Evolutionary conservation across 1,139 yeast genomes (phyloP).

Genomic region (Tardiomyces blankii): DNA sequence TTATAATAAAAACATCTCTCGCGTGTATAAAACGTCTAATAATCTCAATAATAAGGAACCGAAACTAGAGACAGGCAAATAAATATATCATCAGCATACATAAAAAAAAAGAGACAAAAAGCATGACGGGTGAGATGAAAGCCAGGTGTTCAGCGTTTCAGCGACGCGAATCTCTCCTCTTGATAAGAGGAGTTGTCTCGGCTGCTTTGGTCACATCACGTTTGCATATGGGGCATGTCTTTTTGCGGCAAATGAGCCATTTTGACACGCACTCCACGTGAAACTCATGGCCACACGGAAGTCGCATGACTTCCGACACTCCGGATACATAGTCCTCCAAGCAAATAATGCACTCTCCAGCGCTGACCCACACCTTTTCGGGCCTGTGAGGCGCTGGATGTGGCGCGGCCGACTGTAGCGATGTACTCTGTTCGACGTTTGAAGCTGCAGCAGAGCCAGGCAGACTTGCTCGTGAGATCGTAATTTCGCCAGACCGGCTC

Average conservation of each 20-base stretch:
- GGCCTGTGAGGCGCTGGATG: not conserved
- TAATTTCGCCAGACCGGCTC: no score
- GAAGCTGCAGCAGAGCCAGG: no score
- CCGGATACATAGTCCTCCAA: constrained; percentile 25
- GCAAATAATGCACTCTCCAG: constrained; percentile 31
- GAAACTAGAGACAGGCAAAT: no score
- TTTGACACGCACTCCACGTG: constrained; percentile 75
- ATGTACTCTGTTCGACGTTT: no score
- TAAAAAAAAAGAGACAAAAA: no score
- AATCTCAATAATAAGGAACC: no score
- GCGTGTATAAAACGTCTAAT: no score
- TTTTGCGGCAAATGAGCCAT: constrained; percentile 66
- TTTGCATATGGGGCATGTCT: constrained; percentile 81
- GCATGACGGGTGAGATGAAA: no score
- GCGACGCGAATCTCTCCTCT: not conserved
- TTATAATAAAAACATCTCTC: no score
- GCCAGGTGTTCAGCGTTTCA: no score
- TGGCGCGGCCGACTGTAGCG: not conserved
- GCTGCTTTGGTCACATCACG: constrained; percentile 11
- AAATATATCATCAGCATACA: no score
- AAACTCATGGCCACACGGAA: constrained; percentile 71
- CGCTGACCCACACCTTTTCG: constrained; percentile 2
- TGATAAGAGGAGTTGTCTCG: constrained; percentile 1
- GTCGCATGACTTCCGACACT: constrained; percentile 23
- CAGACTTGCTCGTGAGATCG: no score